Percentiles rank a stretch among this genome's conserved stretches.
phyloP scores from a whole-genome alignment of 371 early-diverging fungal species.

The Globomyces sp. region DNA sequence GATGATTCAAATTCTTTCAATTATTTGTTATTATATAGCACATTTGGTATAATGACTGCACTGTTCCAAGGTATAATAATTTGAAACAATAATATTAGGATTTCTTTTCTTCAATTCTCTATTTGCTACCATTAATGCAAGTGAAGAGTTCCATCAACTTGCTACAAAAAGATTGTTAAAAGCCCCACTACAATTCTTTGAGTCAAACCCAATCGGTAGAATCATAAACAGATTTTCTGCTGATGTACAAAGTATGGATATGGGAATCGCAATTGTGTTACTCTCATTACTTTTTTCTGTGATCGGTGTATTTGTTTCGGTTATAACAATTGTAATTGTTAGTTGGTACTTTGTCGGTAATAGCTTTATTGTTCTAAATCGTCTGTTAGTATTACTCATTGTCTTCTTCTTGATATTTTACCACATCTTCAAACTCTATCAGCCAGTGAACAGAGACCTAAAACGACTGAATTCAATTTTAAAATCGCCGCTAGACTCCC shows the following conservation, averaged over 20 bases:
- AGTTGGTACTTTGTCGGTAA: slow-evolving; percentile 4
- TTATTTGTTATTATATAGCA: too few relatives aligned
- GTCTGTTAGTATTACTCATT: neutral
- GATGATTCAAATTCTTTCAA: too few relatives aligned
- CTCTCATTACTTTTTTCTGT: neutral
- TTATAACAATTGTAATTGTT: neutral
- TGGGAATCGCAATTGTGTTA: neutral
- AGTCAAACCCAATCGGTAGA: slow-evolving; percentile 81
- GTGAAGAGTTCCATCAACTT: slow-evolving; percentile 48
- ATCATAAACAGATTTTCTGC: slow-evolving; percentile 77
- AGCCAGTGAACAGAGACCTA: slow-evolving; percentile 25
- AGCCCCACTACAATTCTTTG: slow-evolving; percentile 79
- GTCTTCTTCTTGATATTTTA: slow-evolving; percentile 23
- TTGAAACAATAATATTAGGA: too few relatives aligned
- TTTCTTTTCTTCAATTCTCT: neutral
- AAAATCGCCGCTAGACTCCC: slow-evolving; percentile 30
- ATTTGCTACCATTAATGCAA: neutral
- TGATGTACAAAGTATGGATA: slow-evolving; percentile 47
- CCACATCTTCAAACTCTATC: slow-evolving; percentile 26
- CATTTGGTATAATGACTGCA: too few relatives aligned
- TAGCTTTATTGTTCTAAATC: neutral
- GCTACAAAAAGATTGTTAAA: slow-evolving; percentile 63
- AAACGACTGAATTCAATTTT: slow-evolving; percentile 35
- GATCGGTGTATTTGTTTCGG: neutral
- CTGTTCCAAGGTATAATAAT: too few relatives aligned